A percentile compares a stretch with the other conserved stretches of the same genome.
Evolutionary conservation across 345 rosid species (phyloP).

Genomic region (Sonneratia caseolaris): DNA sequence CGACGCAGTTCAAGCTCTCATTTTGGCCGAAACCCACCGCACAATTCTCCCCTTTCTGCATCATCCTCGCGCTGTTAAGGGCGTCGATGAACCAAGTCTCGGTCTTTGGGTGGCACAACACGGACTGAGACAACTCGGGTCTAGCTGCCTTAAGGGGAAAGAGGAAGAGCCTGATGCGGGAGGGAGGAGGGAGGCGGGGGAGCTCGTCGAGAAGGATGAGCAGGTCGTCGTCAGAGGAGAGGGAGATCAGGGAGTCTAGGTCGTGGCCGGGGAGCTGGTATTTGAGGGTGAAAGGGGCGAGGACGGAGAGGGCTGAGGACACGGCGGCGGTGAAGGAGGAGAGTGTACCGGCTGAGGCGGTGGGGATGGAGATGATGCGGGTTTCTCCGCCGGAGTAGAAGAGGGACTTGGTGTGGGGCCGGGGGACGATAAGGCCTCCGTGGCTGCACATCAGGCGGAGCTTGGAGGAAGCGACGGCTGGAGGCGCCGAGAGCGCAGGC

Average conservation of each 20-base stretch:
- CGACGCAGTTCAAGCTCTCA: slow-evolving; percentile 13
- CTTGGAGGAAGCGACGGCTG: slow-evolving; percentile 12
- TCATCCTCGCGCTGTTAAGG: slow-evolving; percentile 42
- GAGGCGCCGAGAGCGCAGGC: neutral
- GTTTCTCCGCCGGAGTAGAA: slow-evolving; percentile 45
- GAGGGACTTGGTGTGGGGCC: slow-evolving; percentile 38
- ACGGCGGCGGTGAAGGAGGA: slow-evolving; percentile 27
- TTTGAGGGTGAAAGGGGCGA: slow-evolving; percentile 27
- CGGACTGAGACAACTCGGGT: slow-evolving; percentile 12
- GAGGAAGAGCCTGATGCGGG: slow-evolving; percentile 35
- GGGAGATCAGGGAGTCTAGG: slow-evolving; percentile 42
- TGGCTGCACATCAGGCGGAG: slow-evolving; percentile 79
- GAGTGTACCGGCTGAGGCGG: slow-evolving; percentile 14
- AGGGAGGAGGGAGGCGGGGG: slow-evolving; percentile 12
- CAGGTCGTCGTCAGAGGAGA: slow-evolving; percentile 39
- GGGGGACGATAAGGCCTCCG: slow-evolving; percentile 53
- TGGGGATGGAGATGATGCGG: slow-evolving; percentile 31
- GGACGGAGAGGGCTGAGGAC: slow-evolving; percentile 23
- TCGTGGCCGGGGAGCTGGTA: slow-evolving; percentile 41
- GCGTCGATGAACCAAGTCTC: slow-evolving; percentile 79
- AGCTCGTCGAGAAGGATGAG: slow-evolving; percentile 33
- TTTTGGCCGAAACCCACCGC: slow-evolving; percentile 17
- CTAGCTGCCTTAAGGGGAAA: slow-evolving; percentile 10
- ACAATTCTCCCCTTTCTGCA: slow-evolving; percentile 23
- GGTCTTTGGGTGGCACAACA: slow-evolving; percentile 47